phyloP scores from a whole-genome alignment of 1,284 basidiomycete genomes.

The Trichosporon coremiiforme region DNA sequence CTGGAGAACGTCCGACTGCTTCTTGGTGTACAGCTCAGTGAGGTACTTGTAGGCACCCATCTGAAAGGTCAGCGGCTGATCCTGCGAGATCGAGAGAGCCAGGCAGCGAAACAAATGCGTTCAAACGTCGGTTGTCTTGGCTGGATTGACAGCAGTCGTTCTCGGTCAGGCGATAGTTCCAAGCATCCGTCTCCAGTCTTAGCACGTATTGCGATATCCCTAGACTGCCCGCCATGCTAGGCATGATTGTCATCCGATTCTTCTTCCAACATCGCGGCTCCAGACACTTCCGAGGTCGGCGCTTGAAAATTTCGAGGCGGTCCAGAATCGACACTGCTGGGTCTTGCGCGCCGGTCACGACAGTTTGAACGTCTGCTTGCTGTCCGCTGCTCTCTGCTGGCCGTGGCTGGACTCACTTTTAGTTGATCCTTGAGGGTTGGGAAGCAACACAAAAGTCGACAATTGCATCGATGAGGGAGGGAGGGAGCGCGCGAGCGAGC shows the following conservation, averaged over 20 bases:
- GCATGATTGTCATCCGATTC: too few relatives aligned
- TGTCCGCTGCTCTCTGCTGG: background rate
- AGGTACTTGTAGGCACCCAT: constrained; percentile 89
- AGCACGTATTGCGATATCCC: too few relatives aligned
- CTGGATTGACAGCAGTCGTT: too few relatives aligned
- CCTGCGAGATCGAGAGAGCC: background rate
- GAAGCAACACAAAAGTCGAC: background rate
- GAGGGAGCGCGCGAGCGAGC: background rate
- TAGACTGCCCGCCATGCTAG: too few relatives aligned
- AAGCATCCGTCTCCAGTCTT: too few relatives aligned
- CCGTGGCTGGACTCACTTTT: constrained; percentile 3
- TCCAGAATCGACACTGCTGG: too few relatives aligned
- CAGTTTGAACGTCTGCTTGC: background rate
- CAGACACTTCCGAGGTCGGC: too few relatives aligned
- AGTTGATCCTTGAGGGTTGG: constrained; percentile 1
- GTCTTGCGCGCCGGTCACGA: background rate
- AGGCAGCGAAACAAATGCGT: background rate
- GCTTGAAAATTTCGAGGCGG: background rate
- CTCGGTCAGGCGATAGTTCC: too few relatives aligned
- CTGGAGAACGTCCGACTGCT: constrained; percentile 78
- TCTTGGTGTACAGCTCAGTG: constrained; percentile 71
- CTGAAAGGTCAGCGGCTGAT: constrained; percentile 24
- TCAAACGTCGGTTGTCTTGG: background rate
- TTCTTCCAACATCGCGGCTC: too few relatives aligned
- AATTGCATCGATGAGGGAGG: background rate